Conservation (phyloP, 2,329 filamentous ascomycete species). For the Esteya vermicola region DNA sequence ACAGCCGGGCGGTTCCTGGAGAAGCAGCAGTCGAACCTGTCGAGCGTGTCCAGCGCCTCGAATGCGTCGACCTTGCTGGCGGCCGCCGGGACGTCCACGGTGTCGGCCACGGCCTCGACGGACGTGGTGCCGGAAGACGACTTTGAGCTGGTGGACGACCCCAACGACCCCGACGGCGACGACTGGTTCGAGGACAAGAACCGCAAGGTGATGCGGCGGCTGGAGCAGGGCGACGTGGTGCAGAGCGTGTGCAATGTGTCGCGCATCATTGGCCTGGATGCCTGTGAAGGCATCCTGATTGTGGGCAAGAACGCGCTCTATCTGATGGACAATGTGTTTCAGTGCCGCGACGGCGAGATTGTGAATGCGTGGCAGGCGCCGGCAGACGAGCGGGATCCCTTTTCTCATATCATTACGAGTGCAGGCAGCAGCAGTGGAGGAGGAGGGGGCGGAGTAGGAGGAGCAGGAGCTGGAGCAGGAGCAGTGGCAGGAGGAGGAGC, state of each 20-base stretch:
- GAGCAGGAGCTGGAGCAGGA: not conserved
- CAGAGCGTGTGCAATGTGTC: constrained; percentile 93
- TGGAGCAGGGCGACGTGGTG: constrained; percentile 82
- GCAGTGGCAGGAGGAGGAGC: constrained; percentile 1
- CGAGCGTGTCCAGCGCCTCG: not conserved
- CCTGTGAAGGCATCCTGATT: constrained; percentile 84
- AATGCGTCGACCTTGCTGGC: too few species aligned
- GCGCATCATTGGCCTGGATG: constrained; percentile 83
- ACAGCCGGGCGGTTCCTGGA: too few species aligned
- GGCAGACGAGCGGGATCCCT: constrained; percentile 81
- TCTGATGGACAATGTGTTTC: constrained; percentile 92
- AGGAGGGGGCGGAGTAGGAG: not conserved
- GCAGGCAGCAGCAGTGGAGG: constrained; percentile 21
- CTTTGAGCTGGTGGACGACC: constrained; percentile 91
- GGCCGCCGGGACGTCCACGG: not conserved
- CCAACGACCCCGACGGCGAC: constrained; percentile 63
- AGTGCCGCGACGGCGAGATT: constrained; percentile 87
- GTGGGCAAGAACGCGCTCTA: constrained; percentile 86
- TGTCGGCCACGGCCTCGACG: not conserved
- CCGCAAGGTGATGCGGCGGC: constrained; percentile 86
- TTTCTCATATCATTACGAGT: constrained; percentile 75
- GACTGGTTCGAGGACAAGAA: constrained; percentile 93
- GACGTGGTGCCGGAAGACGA: constrained; percentile 43
- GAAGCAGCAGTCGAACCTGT: too few species aligned
- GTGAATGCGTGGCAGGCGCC: constrained; percentile 94